Base-by-base conservation (phyloP, 1,284 basidiomycete genomes). In the Earliella scabrosa region DNA sequence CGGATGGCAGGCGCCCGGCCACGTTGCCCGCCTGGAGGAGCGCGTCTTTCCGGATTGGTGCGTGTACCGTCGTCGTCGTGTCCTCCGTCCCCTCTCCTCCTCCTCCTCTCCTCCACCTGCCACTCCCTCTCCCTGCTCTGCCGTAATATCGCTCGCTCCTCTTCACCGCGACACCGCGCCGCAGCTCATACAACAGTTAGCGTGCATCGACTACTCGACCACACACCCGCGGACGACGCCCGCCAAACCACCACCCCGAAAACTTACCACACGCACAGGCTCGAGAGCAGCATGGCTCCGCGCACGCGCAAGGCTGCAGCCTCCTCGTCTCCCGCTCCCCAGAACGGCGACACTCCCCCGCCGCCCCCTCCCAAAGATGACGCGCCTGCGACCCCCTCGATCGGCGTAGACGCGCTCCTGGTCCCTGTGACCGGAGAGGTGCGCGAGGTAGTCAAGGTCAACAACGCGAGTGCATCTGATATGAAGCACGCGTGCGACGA, bases 401-500 rank as follows among this genome's bases (percentile, higher is more conserved):
- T 57, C 20, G 51, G 57, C 35, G 45, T 58, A n/a, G 55, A 55
- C 59, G 63, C 63, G 54, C 63, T 66, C 31, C 52, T 60, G 1
- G 56, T 57, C 40, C 66, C 66, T 13, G 53, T 60, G 21, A 39
- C 47, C 26, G 52, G 36, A 18, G 58, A 54, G 35, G 78, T 82
- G 40, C 78, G 87, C 48, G 90, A 93, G 47, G 74, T 77, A 23
- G 81, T 95, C 68, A 91, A 89, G 68, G 87, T 96, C 62, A 97
- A 97, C 80, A 92, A 90, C 65, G 82, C 87, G 24, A 93, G 83
- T 70, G 68, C 85, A 46, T 82, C 82, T 20, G 95, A 97, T 68
- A 83, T 97, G 71, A 97, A 97, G 78, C 87, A 88, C 65, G 87
- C 95, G 13, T 89, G 92, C 63, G 95, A 97, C 71, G 95, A 97